Evolutionary conservation across 129 eudicot genomes (phyloP), one percentile per base, ranked within the genome.

Genomic region (Heracleum sosnowskyi): DNA sequence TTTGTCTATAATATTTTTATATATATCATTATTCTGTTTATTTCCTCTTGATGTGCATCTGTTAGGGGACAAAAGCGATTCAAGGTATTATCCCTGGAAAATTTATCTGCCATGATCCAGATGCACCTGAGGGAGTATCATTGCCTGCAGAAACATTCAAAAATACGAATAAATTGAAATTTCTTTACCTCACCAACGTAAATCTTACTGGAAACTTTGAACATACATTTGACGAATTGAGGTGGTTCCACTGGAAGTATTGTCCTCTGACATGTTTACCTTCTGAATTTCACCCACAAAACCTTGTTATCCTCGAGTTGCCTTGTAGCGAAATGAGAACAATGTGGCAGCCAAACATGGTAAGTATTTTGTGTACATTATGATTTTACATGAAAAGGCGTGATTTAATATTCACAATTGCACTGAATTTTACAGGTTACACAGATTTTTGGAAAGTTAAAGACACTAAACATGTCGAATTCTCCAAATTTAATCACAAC

Each of bases 401-500:
- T 9, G 12, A 60, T 60, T 28, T 39, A 39, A 39, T 39, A 0
- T 39, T n/a, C 66, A 7, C 29, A 22, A n/a, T 57, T n/a, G 29
- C 29, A 24, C 6, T 79, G 18, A 45, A 41, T 17, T 20, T 45
- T 20, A 53, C 46, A 57, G 75, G 24, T 74, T 42, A 22, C 36
- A 47, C 79, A 66, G 80, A 70, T 45, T 37, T 53, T 83, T 26
- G 44, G 11, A 16, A 36, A 35, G 12, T 64, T 83, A 46, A 40
- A 49, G 47, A 47, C 76, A 26, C 71, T 84, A 3, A 70, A 80
- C 13, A 44, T 84, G 29, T 42, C 69, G 29, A 37, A 60, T 40
- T 84, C 86, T 0, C 22, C 29, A 28, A 41, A 11, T 40, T 76
- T 83, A 36, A 13, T 8, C 5, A 62, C 35, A 66, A 83, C 76